Percentiles rank a stretch among this genome's conserved stretches.
These are phyloP conservation scores for Chalciporus sp. DNA, from an alignment of 1,284 basidiomycete genomes.

Conservation along the genomic window DNA sequence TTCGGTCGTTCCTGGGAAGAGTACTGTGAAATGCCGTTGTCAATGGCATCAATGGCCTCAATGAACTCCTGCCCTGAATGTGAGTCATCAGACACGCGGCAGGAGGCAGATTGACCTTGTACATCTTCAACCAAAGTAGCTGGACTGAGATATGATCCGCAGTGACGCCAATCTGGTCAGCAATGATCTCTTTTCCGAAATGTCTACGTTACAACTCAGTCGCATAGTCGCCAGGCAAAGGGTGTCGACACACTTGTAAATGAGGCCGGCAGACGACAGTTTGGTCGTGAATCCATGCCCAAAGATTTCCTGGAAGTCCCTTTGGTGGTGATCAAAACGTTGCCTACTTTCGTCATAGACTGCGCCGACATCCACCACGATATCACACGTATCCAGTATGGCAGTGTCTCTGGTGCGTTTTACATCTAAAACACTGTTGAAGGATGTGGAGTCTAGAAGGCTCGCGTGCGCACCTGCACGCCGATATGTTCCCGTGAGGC, in stretches of 20 bases:
- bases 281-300: slow-evolving; percentile 87
- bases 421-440: slow-evolving; percentile 46
- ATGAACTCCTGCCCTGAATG: slow-evolving; percentile 72
- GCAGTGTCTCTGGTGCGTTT: slow-evolving; percentile 83
- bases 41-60: slow-evolving; percentile 93
- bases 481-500: slow-evolving; percentile 76
- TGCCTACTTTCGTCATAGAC: slow-evolving; percentile 81
- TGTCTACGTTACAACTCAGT: slow-evolving; percentile 56
- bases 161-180: slow-evolving; percentile 57
- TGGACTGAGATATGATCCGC: slow-evolving; percentile 66
- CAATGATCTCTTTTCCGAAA: slow-evolving; percentile 89
- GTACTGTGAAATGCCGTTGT: slow-evolving; percentile 91
- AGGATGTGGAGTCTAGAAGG: slow-evolving; percentile 1
- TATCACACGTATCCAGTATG: slow-evolving; percentile 82
- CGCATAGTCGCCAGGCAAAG: slow-evolving; percentile 1
- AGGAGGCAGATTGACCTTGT: slow-evolving; percentile 55
- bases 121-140: slow-evolving; percentile 86
- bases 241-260: slow-evolving; percentile 77
- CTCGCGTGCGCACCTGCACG: slow-evolving; percentile 61
- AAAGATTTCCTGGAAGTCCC: slow-evolving; percentile 90
- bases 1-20: slow-evolving; percentile 58
- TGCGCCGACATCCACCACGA: slow-evolving; percentile 98
- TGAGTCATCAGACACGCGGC: slow-evolving; percentile 4
- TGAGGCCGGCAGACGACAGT: slow-evolving; percentile 89
- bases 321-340: slow-evolving; percentile 96